phyloP scores from a whole-genome alignment of 2,329 filamentous ascomycete genomes.

The Trichoderma endophyticum region DNA sequence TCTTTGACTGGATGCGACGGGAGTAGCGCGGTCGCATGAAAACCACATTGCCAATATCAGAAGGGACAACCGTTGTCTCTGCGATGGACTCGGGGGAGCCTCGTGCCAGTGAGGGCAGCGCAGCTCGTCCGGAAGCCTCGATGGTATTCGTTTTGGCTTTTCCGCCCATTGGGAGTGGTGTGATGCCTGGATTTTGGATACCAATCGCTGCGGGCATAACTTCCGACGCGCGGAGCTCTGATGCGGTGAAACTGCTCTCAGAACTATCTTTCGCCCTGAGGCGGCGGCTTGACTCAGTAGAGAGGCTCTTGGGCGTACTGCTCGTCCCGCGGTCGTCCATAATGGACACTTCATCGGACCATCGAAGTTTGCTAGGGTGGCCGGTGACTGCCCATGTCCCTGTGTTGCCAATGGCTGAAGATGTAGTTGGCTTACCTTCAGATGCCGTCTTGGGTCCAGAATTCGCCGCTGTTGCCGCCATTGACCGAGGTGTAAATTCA shows the following conservation, averaged over 20 bases:
- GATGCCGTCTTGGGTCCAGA: background rate
- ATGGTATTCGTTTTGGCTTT: background rate
- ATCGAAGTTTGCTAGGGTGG: constrained; percentile 22
- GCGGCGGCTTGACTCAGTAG: background rate
- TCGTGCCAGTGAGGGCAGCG: background rate
- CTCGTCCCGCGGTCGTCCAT: background rate
- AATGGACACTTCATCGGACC: constrained; percentile 31
- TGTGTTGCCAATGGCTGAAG: background rate
- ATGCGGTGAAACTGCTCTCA: background rate
- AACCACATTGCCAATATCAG: background rate
- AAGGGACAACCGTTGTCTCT: background rate
- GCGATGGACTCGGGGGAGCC: background rate
- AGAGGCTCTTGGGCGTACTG: background rate
- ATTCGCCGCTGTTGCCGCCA: background rate
- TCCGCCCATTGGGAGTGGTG: background rate
- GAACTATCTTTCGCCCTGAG: background rate
- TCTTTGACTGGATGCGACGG: constrained; percentile 47
- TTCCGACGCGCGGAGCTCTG: constrained; percentile 19
- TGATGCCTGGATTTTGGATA: background rate
- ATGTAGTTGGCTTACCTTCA: background rate
- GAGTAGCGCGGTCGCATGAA: constrained; percentile 39
- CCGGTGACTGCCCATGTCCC: background rate
- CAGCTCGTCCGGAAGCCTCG: background rate
- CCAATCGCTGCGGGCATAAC: constrained; percentile 19
- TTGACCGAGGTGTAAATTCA: constrained; percentile 49